Conservation (phyloP, 1,139 yeast genomes). For the Lodderomyces beijingensis region DNA sequence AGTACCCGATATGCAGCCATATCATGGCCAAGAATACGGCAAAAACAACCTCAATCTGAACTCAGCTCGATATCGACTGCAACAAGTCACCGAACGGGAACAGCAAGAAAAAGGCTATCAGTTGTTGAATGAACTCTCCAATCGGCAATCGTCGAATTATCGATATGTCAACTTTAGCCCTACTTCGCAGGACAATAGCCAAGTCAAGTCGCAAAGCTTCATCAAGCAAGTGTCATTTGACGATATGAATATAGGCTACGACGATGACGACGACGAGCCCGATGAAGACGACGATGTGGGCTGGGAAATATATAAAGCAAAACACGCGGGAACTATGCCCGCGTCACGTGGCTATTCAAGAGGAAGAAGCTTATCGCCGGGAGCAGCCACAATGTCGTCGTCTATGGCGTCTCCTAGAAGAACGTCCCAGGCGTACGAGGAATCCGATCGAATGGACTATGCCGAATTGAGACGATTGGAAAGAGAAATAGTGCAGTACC, state of each 20-base stretch:
- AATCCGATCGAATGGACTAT: slow-evolving; percentile 6
- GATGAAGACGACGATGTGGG: slow-evolving; percentile 15
- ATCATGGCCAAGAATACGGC: no score
- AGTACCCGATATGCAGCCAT: no score
- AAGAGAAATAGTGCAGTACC: slow-evolving; percentile 25
- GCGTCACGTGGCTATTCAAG: slow-evolving; percentile 3
- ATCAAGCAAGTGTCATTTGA: slow-evolving; percentile 20
- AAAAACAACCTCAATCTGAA: no score
- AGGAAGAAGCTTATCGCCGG: slow-evolving; percentile 7
- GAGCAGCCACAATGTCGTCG: slow-evolving; percentile 7
- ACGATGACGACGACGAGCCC: slow-evolving; percentile 14
- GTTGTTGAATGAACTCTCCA: slow-evolving; percentile 17
- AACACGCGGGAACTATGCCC: slow-evolving; percentile 1
- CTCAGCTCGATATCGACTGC: no score
- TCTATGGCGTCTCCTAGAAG: slow-evolving; percentile 8
- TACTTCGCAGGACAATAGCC: slow-evolving; percentile 4
- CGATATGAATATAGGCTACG: slow-evolving; percentile 17
- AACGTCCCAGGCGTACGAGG: slow-evolving; percentile 2
- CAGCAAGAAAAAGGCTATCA: slow-evolving; percentile 6
- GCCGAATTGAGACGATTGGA: slow-evolving; percentile 7
- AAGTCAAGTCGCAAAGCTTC: slow-evolving; percentile 7
- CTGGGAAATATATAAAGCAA: slow-evolving; percentile 11
- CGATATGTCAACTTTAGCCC: slow-evolving; percentile 15
- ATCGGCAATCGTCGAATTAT: slow-evolving; percentile 20
- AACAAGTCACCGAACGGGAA: no score